Evolutionary conservation across 257 asterid genomes (phyloP).

Genomic region (Linaria vulgaris): DNA sequence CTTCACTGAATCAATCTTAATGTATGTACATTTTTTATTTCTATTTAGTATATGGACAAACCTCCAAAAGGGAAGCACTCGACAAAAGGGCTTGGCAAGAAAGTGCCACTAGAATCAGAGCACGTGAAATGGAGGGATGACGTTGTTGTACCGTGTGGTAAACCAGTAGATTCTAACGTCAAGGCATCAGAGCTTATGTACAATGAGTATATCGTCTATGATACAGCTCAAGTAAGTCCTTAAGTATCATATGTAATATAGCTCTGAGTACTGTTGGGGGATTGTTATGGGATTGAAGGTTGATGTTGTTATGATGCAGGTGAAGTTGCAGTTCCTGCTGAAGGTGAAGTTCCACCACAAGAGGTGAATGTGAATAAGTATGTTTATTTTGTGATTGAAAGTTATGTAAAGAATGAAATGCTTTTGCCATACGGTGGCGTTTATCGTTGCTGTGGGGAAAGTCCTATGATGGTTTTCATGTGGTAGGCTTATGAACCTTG

Average conservation of each 20-base stretch:
- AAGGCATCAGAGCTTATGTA: constrained; percentile 82
- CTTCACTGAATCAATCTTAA: too few species aligned
- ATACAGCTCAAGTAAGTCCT: constrained; percentile 75
- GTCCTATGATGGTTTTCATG: background rate
- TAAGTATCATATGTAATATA: background rate
- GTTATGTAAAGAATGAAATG: constrained; percentile 21
- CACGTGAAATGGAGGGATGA: constrained; percentile 77
- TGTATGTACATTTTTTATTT: constrained; percentile 9
- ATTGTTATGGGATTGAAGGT: background rate
- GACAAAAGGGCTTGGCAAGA: constrained; percentile 91
- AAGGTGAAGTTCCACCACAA: constrained; percentile 94
- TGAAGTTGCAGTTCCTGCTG: constrained; percentile 86
- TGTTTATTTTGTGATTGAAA: background rate
- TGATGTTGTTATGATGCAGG: constrained; percentile 44
- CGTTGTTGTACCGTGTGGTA: constrained; percentile 88
- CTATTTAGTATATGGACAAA: constrained; percentile 77
- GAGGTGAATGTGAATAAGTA: constrained; percentile 37
- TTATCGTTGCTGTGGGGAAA: background rate
- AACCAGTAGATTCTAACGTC: constrained; percentile 68
- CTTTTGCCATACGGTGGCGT: background rate
- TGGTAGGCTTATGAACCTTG: background rate
- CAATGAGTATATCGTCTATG: constrained; percentile 88
- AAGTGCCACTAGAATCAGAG: constrained; percentile 67
- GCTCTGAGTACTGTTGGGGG: too few species aligned
- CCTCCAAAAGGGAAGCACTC: constrained; percentile 93